Percentiles rank a stretch among this genome's conserved stretches.
These are phyloP conservation scores for Pythium coloratum DNA, from an alignment of 352 stramenopile species.

Conservation along the genomic window DNA sequence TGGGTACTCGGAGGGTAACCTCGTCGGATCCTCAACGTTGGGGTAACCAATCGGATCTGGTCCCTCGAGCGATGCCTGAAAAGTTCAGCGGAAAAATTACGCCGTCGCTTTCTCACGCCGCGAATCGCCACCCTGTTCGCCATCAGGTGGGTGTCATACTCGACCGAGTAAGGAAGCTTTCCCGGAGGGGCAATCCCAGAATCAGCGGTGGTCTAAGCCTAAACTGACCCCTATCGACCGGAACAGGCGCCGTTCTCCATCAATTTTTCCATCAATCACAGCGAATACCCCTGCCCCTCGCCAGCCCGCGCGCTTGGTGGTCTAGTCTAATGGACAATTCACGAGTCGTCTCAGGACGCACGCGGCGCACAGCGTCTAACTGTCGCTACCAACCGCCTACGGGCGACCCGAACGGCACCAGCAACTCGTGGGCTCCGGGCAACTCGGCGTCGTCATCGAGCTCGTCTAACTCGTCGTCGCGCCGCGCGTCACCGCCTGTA, in stretches of 20 bases:
- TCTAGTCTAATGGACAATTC: constrained; percentile 20
- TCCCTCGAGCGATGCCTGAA: background rate
- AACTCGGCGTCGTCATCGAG: constrained; percentile 6
- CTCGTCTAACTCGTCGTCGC: constrained; percentile 11
- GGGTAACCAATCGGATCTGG: background rate
- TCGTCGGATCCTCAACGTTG: too few species aligned
- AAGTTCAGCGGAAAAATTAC: constrained; percentile 5
- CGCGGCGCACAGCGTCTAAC: constrained; percentile 22
- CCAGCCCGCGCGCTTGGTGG: background rate
- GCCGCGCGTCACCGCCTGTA: constrained; percentile 20
- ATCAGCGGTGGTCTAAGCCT: background rate
- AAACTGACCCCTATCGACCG: background rate
- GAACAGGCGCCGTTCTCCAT: constrained; percentile 1
- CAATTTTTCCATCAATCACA: constrained; percentile 5
- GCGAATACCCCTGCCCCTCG: background rate
- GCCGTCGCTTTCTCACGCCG: background rate
- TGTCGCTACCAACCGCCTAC: constrained; percentile 18
- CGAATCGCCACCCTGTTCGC: background rate
- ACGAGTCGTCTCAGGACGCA: constrained; percentile 10
- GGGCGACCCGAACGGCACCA: background rate
- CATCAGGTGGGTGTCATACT: background rate
- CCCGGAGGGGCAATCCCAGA: too few species aligned
- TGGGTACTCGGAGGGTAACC: too few species aligned
- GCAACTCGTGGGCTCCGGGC: background rate
- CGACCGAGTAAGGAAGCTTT: too few species aligned